phyloP scores from a whole-genome alignment of 768 basidiomycete genomes.

The Auricularia sp. region DNA sequence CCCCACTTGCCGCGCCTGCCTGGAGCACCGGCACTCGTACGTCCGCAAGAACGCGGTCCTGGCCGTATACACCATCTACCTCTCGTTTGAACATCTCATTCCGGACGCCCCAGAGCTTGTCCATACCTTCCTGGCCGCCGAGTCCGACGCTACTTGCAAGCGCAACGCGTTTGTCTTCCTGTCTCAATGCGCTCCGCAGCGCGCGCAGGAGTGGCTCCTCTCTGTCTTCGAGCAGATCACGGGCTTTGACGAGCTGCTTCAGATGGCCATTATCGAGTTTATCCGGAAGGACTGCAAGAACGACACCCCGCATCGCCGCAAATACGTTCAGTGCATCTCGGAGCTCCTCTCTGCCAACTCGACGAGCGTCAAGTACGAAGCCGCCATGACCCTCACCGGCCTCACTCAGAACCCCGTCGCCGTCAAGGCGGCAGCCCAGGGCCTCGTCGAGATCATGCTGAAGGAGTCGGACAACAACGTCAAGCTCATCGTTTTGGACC shows the following conservation, averaged over 20 bases:
- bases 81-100: conserved; percentile 87
- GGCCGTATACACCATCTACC: conserved; percentile 88
- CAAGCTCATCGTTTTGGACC: conserved; percentile 91
- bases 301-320: conserved; percentile 55
- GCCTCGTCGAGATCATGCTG: conserved; percentile 77
- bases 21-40: conserved; percentile 96
- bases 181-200: conserved; percentile 71
- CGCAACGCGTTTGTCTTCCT: conserved; percentile 96
- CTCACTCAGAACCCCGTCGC: conserved; percentile 94
- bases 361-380: conserved; percentile 95
- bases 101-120: conserved; percentile 95
- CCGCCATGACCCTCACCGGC: conserved; percentile 87
- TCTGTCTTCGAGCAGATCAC: conserved; percentile 77
- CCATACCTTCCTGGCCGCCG: conserved; percentile 90
- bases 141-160: conserved; percentile 92
- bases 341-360: conserved; percentile 84
- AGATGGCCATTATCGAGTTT: conserved; percentile 93
- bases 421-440: conserved; percentile 87
- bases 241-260: conserved; percentile 80
- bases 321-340: conserved; percentile 85
- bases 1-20: conserved; percentile 84
- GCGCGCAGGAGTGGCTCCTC: conserved; percentile 86
- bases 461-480: conserved; percentile 99
- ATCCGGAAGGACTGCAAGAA: conserved; percentile 81
- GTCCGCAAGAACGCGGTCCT: conserved; percentile 98